Evolutionary conservation across 768 basidiomycete species (phyloP).

Genomic region (Vararia minispora): DNA sequence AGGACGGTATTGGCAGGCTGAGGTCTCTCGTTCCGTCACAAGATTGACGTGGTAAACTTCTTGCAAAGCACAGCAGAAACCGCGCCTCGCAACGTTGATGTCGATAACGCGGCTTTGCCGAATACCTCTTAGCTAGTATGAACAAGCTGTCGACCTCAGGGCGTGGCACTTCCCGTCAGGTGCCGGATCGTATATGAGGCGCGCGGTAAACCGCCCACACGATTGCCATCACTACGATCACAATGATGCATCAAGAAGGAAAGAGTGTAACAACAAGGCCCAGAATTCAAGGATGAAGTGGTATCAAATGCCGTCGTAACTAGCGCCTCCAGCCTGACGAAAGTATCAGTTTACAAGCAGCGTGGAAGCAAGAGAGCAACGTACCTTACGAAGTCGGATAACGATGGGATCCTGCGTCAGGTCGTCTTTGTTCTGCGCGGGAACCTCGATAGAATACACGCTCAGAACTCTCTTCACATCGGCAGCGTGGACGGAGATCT

Average conservation of each 20-base stretch:
- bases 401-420: constrained; percentile 84
- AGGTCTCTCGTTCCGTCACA: too few species aligned
- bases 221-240: too few species aligned
- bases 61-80: too few species aligned
- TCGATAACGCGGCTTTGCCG: too few species aligned
- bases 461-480: constrained; percentile 78
- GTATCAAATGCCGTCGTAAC: constrained; percentile 74
- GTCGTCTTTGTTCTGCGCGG: constrained; percentile 75
- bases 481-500: constrained; percentile 89
- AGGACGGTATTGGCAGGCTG: constrained; percentile 52
- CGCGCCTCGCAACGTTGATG: too few species aligned
- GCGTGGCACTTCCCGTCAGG: too few species aligned
- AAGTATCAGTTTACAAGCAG: constrained; percentile 11
- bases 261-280: constrained; percentile 1
- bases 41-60: too few species aligned
- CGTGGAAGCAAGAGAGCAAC: constrained; percentile 19
- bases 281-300: neutral
- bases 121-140: too few species aligned
- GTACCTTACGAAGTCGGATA: constrained; percentile 67
- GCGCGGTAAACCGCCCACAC: too few species aligned
- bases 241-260: too few species aligned
- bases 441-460: constrained; percentile 78
- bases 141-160: too few species aligned
- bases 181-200: too few species aligned
- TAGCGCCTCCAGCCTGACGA: constrained; percentile 72